Percentiles rank a stretch among this genome's conserved stretches.
Conservation (phyloP, 2,329 filamentous ascomycete species). For the Pestalotiopsis sp. region DNA sequence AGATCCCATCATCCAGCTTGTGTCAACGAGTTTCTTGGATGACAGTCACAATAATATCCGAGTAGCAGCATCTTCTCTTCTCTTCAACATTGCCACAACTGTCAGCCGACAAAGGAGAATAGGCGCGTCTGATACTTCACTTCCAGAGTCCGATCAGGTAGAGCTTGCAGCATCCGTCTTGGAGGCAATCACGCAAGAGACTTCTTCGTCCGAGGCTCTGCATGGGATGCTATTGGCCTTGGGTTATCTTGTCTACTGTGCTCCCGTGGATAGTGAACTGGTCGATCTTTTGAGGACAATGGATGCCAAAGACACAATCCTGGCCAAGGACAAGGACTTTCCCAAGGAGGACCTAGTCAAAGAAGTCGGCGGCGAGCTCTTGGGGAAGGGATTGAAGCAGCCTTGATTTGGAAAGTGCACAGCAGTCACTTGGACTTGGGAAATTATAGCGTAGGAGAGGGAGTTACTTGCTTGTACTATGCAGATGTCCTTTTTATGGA, state of each 20-base stretch:
- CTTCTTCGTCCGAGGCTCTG: conserved; percentile 69
- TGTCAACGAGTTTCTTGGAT: conserved; percentile 80
- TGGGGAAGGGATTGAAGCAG: conserved; percentile 50
- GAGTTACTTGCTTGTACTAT: too few relatives aligned
- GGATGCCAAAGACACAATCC: conserved; percentile 70
- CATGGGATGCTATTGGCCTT: conserved; percentile 78
- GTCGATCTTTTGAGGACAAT: conserved; percentile 77
- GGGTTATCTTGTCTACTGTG: conserved; percentile 75
- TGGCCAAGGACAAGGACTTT: conserved; percentile 59
- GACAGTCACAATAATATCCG: conserved; percentile 73
- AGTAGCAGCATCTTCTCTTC: conserved; percentile 79
- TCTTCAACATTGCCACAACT: conserved; percentile 78
- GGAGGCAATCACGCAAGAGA: conserved; percentile 68
- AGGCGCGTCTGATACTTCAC: conserved; percentile 53
- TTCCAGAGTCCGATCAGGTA: conserved; percentile 74
- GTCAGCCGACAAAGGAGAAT: conserved; percentile 69
- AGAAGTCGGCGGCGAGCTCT: conserved; percentile 55
- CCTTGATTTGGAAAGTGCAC: not conserved
- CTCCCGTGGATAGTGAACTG: conserved; percentile 73
- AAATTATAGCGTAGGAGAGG: too few relatives aligned
- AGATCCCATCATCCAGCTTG: conserved; percentile 65
- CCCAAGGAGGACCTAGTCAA: conserved; percentile 59
- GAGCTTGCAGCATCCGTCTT: conserved; percentile 81
- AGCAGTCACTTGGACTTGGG: too few relatives aligned
- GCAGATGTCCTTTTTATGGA: too few relatives aligned